Evolutionary conservation across 768 basidiomycete species (phyloP).

Genomic region (Plicaturopsis crispa): DNA sequence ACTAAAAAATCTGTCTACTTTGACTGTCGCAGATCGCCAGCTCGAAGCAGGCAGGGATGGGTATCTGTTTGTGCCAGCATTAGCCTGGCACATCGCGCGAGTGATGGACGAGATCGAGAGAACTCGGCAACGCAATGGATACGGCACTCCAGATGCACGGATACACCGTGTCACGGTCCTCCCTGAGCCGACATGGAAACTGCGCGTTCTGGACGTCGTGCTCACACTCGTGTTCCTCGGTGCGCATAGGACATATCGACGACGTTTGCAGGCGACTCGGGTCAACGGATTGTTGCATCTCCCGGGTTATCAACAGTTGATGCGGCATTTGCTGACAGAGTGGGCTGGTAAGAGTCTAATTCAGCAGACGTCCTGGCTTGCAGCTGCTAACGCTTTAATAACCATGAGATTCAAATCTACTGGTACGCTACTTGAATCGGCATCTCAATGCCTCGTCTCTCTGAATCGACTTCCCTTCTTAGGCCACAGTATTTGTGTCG

Average conservation of each 20-base stretch:
- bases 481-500: slow-evolving; percentile 12
- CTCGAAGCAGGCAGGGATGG: too few relatives aligned
- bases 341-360: slow-evolving; percentile 15
- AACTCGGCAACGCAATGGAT: slow-evolving; percentile 8
- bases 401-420: slow-evolving; percentile 11
- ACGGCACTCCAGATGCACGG: slow-evolving; percentile 7
- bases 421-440: slow-evolving; percentile 6
- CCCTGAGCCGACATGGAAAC: slow-evolving; percentile 4
- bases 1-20: not conserved
- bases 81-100: slow-evolving; percentile 15
- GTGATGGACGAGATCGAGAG: slow-evolving; percentile 11
- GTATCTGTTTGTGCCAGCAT: too few relatives aligned
- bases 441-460: not conserved
- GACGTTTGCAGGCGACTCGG: slow-evolving; percentile 11
- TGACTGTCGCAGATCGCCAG: too few relatives aligned
- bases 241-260: slow-evolving; percentile 13
- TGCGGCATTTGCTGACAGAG: slow-evolving; percentile 14
- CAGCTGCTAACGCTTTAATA: not conserved
- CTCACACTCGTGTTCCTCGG: slow-evolving; percentile 13
- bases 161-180: slow-evolving; percentile 6
- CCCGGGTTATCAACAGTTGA: slow-evolving; percentile 11
- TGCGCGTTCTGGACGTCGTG: slow-evolving; percentile 10
- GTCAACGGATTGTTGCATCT: slow-evolving; percentile 10
- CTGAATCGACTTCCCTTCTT: not conserved
- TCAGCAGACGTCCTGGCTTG: not conserved